phyloP scores from a whole-genome alignment of 129 eudicot genomes.

The Logfia minima region DNA sequence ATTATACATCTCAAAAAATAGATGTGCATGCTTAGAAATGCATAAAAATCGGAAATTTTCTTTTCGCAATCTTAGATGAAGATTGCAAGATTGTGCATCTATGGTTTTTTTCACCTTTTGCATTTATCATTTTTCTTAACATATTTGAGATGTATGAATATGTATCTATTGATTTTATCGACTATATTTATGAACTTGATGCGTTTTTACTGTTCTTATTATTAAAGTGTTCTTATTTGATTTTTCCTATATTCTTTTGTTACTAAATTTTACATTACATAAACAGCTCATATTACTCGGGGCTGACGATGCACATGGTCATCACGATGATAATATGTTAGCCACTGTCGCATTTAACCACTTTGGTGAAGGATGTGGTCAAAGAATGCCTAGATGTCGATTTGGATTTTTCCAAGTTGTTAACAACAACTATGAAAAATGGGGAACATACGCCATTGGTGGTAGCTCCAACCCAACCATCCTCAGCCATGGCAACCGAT shows the following conservation, averaged over 20 bases:
- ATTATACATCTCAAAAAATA: not conserved
- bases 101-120: no score
- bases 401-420: constrained; percentile 76
- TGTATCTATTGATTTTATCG: no score
- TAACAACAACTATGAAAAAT: constrained; percentile 71
- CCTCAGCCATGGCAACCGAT: constrained; percentile 85
- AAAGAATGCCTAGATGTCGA: constrained; percentile 80
- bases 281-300: constrained; percentile 71
- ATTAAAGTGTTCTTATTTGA: not conserved
- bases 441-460: constrained; percentile 87
- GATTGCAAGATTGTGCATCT: no score
- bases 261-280: not conserved
- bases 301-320: constrained; percentile 40
- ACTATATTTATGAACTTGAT: not conserved
- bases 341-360: constrained; percentile 68
- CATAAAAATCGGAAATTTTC: no score
- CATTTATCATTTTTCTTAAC: not conserved
- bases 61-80: no score
- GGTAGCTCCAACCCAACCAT: constrained; percentile 77
- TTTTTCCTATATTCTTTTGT: not conserved
- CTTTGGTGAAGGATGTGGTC: constrained; percentile 61
- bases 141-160: no score
- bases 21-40: not conserved
- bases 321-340: constrained; percentile 55
- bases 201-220: not conserved